Percentiles rank a stretch among this genome's conserved stretches.
Evolutionary conservation across 78 protist species (phyloP).

Genomic region (Monosiga brevicollis): DNA sequence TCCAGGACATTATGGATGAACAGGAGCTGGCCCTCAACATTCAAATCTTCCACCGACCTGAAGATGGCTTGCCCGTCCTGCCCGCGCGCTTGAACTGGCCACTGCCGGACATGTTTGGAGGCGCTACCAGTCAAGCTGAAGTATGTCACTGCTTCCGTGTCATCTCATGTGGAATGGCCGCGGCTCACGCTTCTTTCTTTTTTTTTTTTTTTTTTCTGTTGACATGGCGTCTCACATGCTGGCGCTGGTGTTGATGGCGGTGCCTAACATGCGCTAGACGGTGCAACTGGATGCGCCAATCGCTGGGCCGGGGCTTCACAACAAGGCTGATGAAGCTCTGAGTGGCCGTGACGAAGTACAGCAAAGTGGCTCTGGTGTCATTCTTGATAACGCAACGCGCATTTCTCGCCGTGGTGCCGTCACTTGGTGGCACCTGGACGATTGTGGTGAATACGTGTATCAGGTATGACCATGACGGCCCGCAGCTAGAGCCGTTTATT

Average conservation of each 20-base stretch:
- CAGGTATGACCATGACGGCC: too few relatives aligned
- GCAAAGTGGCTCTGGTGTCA: not conserved
- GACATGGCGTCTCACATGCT: too few relatives aligned
- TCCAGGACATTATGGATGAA: slow-evolving; percentile 6
- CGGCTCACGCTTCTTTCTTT: too few relatives aligned
- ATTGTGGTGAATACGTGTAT: slow-evolving; percentile 26
- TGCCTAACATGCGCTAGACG: not conserved
- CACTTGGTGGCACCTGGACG: slow-evolving; percentile 38
- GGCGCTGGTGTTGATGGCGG: too few relatives aligned
- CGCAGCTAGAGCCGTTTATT: too few relatives aligned
- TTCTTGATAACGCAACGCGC: slow-evolving; percentile 28
- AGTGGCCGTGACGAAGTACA: not conserved
- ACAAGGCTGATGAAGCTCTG: not conserved
- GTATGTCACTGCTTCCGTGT: too few relatives aligned
- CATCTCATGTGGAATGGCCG: too few relatives aligned
- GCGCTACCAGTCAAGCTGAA: too few relatives aligned
- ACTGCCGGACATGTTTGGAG: not conserved
- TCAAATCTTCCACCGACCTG: slow-evolving; percentile 26
- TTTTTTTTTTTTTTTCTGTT: too few relatives aligned
- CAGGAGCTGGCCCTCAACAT: slow-evolving; percentile 20
- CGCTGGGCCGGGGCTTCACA: not conserved
- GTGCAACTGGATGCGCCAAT: too few relatives aligned
- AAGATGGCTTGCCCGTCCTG: not conserved
- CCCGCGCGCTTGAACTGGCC: slow-evolving; percentile 19
- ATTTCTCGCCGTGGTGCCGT: slow-evolving; percentile 14